Base-by-base conservation (phyloP, 179 eudicot genomes). In the Pouteria campechiana region DNA sequence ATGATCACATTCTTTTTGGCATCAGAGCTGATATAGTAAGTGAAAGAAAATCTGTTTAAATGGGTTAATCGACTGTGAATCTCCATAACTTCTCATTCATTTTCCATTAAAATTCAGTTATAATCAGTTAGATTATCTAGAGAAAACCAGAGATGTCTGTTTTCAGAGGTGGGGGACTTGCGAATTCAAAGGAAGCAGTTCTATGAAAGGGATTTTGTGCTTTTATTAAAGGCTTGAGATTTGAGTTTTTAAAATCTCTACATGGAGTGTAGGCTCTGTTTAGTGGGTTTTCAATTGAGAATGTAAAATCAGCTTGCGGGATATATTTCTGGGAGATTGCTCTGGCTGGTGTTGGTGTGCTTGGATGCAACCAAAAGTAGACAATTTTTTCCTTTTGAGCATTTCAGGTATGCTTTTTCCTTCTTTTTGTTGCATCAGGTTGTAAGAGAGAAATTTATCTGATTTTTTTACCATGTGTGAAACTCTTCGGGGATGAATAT, bases 261-360 rank as follows among this genome's bases (percentile, higher is more conserved):
- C n/a, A n/a, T n/a, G n/a, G n/a, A n/a, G n/a, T n/a, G n/a, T 55
- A 52, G 65, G 46, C 65, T 68, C 54, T 61, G 55, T 63, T 68
- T 42, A n/a, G n/a, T 57, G 61, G 51, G 57, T 57, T 54, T 67
- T 70, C 42, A 58, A 48, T 61, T 64, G 69, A 73, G 81, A n/a
- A 64, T 69, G 70, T 69, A 60, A 70, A 61, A 62, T 65, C 70
- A 67, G 72, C 52, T 55, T 54, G 69, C 69, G 61, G 78, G 70
- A 67, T 64, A 60, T 63, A 63, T 65, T 55, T 46, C n/a, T n/a
- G n/a, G n/a, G n/a, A n/a, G n/a, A n/a, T n/a, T n/a, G n/a, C n/a
- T n/a, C n/a, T n/a, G n/a, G n/a, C n/a, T n/a, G n/a, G n/a, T n/a
- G n/a, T n/a, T n/a, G n/a, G n/a, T n/a, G n/a, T n/a, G n/a, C n/a